Percentiles rank a stretch among this genome's conserved stretches.
phyloP scores from a whole-genome alignment of 2,329 filamentous ascomycete genomes.

The Stagonosporopsis cucurbitacearum region DNA sequence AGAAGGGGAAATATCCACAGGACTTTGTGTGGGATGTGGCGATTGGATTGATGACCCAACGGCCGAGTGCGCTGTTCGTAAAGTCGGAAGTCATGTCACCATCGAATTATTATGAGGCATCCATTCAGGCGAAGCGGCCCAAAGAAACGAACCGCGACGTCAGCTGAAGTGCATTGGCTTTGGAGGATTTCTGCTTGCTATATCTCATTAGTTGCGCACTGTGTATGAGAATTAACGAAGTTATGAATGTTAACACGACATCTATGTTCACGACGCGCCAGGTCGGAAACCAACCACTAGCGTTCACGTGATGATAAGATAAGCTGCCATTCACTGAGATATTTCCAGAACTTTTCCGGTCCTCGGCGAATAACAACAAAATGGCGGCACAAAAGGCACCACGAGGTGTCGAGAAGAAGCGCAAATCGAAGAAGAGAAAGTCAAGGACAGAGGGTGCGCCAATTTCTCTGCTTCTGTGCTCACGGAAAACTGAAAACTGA shows the following conservation, averaged over 20 bases:
- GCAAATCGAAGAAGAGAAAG: conserved; percentile 39
- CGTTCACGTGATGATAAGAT: conserved; percentile 39
- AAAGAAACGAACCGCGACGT: neutral
- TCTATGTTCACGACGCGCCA: neutral
- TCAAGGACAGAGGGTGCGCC: conserved; percentile 37
- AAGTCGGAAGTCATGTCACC: neutral
- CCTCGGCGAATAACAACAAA: conserved; percentile 11
- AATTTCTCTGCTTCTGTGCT: neutral
- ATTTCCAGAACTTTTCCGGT: conserved; percentile 24
- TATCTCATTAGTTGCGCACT: too few species aligned
- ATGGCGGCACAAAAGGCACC: conserved; percentile 34
- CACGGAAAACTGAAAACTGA: conserved; percentile 24
- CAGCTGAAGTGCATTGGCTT: neutral
- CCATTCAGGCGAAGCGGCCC: neutral
- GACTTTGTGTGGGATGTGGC: neutral
- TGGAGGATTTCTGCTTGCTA: neutral
- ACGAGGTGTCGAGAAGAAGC: conserved; percentile 31
- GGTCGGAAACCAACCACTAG: neutral
- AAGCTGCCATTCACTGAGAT: conserved; percentile 28
- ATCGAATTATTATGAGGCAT: neutral
- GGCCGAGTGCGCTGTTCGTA: neutral
- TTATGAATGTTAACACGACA: neutral
- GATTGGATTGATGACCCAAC: neutral
- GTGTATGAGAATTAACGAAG: neutral
- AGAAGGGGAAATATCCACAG: neutral